phyloP scores from a whole-genome alignment of 2,329 filamentous ascomycete genomes.

The Colletotrichum sp. region DNA sequence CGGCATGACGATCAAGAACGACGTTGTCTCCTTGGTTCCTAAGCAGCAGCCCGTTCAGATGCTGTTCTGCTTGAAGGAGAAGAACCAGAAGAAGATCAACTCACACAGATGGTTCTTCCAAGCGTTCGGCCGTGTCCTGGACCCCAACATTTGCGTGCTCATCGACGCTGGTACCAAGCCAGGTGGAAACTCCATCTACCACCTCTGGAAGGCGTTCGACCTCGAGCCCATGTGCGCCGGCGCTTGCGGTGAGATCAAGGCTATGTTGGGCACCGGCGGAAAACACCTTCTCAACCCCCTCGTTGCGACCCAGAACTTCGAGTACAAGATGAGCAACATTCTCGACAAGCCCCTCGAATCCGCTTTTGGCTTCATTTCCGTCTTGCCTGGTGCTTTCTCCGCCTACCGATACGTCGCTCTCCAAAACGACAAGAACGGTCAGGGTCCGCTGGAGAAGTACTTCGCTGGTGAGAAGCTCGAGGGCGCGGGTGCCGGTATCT shows the following conservation, averaged over 20 bases:
- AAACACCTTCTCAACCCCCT: constrained; percentile 92
- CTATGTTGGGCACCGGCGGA: constrained; percentile 85
- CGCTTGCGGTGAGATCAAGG: constrained; percentile 98
- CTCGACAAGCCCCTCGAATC: constrained; percentile 97
- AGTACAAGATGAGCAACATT: constrained; percentile 99
- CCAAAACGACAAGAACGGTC: constrained; percentile 94
- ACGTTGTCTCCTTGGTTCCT: constrained; percentile 81
- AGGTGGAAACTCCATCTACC: constrained; percentile 93
- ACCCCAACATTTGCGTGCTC: constrained; percentile 96
- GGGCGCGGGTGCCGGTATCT: constrained; percentile 89
- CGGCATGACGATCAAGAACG: constrained; percentile 87
- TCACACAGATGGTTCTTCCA: constrained; percentile 99
- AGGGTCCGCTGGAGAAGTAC: constrained; percentile 94
- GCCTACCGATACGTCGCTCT: constrained; percentile 94
- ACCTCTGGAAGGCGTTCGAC: constrained; percentile 98
- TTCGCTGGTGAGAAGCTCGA: constrained; percentile 96
- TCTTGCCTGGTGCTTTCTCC: constrained; percentile 97
- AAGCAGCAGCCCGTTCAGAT: constrained; percentile 93
- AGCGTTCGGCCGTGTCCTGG: constrained; percentile 88
- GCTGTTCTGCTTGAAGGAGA: constrained; percentile 98
- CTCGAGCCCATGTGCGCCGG: constrained; percentile 97
- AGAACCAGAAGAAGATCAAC: constrained; percentile 99
- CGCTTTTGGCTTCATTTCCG: constrained; percentile 96
- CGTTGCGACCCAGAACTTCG: constrained; percentile 96
- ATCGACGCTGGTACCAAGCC: constrained; percentile 96